Conservation (phyloP, 2,329 filamentous ascomycete species). For the Colletotrichum limetticola region DNA sequence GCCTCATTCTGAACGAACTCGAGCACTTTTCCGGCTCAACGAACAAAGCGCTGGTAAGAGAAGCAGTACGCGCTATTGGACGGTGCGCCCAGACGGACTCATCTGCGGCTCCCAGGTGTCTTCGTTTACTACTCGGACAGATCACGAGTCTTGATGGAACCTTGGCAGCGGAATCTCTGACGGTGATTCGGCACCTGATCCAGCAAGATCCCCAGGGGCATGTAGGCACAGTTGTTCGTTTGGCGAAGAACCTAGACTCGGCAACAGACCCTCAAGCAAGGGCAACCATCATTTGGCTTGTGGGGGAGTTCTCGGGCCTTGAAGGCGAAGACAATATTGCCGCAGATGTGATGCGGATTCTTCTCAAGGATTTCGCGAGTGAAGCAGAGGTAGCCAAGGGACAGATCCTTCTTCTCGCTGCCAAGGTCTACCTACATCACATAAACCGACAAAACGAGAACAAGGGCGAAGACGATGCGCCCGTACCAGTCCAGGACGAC, state of each 20-base stretch:
- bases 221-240: slow-evolving; percentile 83
- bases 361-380: slow-evolving; percentile 84
- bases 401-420: slow-evolving; percentile 90
- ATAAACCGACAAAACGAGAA: slow-evolving; percentile 71
- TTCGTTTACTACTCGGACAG: slow-evolving; percentile 85
- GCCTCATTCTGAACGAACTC: slow-evolving; percentile 89
- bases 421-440: slow-evolving; percentile 96
- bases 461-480: slow-evolving; percentile 46
- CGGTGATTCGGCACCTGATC: slow-evolving; percentile 94
- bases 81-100: slow-evolving; percentile 86
- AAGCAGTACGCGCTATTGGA: slow-evolving; percentile 92
- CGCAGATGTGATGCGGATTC: slow-evolving; percentile 87
- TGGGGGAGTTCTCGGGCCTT: slow-evolving; percentile 89
- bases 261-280: slow-evolving; percentile 88
- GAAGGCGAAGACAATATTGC: slow-evolving; percentile 90
- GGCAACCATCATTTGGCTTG: slow-evolving; percentile 96
- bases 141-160: slow-evolving; percentile 89
- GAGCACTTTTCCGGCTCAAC: slow-evolving; percentile 84
- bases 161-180: slow-evolving; percentile 90
- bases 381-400: slow-evolving; percentile 89
- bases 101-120: slow-evolving; percentile 78
- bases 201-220: slow-evolving; percentile 88
- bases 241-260: slow-evolving; percentile 92
- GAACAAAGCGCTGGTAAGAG: slow-evolving; percentile 82
- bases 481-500: slow-evolving; percentile 52